Base-by-base conservation (phyloP, 768 basidiomycete species). In the Suillus cothurnatus region DNA sequence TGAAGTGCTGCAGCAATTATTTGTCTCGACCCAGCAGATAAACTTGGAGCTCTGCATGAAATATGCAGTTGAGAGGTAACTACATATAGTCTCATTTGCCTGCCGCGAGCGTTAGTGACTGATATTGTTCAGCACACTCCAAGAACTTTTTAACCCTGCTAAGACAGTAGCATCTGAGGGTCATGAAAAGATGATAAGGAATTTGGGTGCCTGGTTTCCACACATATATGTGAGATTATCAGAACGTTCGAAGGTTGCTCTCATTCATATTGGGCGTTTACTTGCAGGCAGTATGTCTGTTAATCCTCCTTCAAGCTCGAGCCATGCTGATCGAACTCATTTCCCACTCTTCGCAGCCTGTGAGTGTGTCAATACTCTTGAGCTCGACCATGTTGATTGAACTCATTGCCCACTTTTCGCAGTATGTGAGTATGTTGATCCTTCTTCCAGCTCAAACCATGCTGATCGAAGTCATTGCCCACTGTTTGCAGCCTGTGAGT, bases 1-100 rank as follows among this genome's bases (percentile, higher is more conserved):
- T 39, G 21, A 47, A 5, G 64, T 63, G 36, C 65, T 76, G 11
- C 58, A 67, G 60, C 49, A 67, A 31, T 43, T 76, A 1, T 69
- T 76, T 52, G 63, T 71, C 31, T 68, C 73, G 8, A 72, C 71
- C 19, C 73, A 75, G 56, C 64, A 68, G 58, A 73, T 67, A 61
- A 74, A 75, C 60, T 45, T 77, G 14, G 61, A 70, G 39, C 43
- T 64, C 17, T 62, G 34, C n/a, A 53, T 64, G 61, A 45, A 31
- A 32, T 60, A 45, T 64, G 63, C 60, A 38, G 1, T 63, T 17
- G 64, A 63, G 19, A 36, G 3, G 62, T 14, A 57, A 41, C 19
- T 21, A 32, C 2, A 19, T 6, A 53, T 28, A 2, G 4, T 19
- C 50, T 31, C 5, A 21, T 53, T 32, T 21, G 2, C 21, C 5